Conservation (phyloP, 352 stramenopile species). For the Globisporangium viniferum region DNA sequence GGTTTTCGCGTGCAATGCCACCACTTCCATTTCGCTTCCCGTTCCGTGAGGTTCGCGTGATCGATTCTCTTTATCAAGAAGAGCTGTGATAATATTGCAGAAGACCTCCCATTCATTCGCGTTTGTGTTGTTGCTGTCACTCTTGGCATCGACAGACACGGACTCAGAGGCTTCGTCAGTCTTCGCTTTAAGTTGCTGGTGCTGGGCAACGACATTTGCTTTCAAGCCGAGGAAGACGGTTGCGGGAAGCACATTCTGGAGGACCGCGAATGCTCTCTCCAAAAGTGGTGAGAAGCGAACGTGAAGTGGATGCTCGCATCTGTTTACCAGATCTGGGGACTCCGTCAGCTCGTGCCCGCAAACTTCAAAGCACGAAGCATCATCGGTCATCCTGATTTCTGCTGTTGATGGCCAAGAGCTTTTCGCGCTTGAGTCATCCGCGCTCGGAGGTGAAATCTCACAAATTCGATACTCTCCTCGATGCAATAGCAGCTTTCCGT, state of each 20-base stretch:
- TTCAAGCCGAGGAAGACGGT: conserved; percentile 8
- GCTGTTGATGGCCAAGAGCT: conserved; percentile 16
- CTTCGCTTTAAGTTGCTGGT: background rate
- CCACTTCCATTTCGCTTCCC: background rate
- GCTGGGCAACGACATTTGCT: conserved; percentile 6
- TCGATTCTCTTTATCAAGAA: background rate
- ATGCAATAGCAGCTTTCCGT: conserved; percentile 32
- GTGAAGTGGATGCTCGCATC: conserved; percentile 42
- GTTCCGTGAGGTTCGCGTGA: background rate
- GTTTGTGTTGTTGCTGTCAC: background rate
- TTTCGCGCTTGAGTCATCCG: conserved; percentile 3
- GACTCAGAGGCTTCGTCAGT: background rate
- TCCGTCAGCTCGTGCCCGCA: conserved; percentile 16
- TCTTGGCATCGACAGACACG: background rate
- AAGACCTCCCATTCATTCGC: conserved; percentile 18
- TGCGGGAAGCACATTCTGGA: conserved; percentile 28
- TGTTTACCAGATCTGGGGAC: conserved; percentile 22
- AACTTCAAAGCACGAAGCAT: conserved; percentile 29
- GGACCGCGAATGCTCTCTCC: conserved; percentile 29
- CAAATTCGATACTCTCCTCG: conserved; percentile 32
- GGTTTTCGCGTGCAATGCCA: conserved; percentile 7
- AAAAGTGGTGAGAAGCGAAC: conserved; percentile 31
- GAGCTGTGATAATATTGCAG: background rate
- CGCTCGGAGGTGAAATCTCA: conserved; percentile 20
- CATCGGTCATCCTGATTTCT: conserved; percentile 27